A percentile compares a stretch with the other conserved stretches of the same genome.
phyloP scores from a whole-genome alignment of 495 filamentous ascomycete genomes.

The Daldinia vernicosa region DNA sequence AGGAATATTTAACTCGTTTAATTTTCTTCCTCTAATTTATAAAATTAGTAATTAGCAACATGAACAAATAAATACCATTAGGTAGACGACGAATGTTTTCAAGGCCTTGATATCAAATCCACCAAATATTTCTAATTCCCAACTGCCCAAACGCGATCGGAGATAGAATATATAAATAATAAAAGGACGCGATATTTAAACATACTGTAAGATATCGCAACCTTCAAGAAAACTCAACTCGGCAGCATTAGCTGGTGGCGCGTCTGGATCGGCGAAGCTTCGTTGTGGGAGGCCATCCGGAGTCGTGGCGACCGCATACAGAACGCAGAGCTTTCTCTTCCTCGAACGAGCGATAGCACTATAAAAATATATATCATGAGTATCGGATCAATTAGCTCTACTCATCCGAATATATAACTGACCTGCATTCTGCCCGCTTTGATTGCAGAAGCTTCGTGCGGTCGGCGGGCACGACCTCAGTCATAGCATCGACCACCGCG shows the following conservation, averaged over 20 bases:
- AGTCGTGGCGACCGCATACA: constrained; percentile 70
- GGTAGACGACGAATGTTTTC: not conserved
- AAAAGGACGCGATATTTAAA: constrained; percentile 30
- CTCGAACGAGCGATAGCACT: constrained; percentile 80
- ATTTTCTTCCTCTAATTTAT: constrained; percentile 68
- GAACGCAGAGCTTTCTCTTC: constrained; percentile 83
- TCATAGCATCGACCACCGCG: constrained; percentile 65
- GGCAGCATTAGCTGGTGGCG: constrained; percentile 57
- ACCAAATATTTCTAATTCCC: not conserved
- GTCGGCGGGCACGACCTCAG: constrained; percentile 65
- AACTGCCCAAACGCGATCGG: constrained; percentile 35
- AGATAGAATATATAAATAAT: constrained; percentile 18
- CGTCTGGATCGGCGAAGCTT: constrained; percentile 56
- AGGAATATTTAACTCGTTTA: constrained; percentile 77
- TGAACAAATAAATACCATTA: not conserved
- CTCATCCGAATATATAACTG: constrained; percentile 45
- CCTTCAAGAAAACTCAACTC: constrained; percentile 75
- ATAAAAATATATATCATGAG: constrained; percentile 52
- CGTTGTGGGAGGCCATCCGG: constrained; percentile 54
- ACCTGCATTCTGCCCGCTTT: constrained; percentile 62
- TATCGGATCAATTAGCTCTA: constrained; percentile 56
- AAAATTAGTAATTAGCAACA: constrained; percentile 35
- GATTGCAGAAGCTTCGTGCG: constrained; percentile 63
- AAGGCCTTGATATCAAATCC: not conserved
- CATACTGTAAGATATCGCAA: constrained; percentile 81